Conservation (phyloP, 768 basidiomycete genomes). For the Amanita rubescens region DNA sequence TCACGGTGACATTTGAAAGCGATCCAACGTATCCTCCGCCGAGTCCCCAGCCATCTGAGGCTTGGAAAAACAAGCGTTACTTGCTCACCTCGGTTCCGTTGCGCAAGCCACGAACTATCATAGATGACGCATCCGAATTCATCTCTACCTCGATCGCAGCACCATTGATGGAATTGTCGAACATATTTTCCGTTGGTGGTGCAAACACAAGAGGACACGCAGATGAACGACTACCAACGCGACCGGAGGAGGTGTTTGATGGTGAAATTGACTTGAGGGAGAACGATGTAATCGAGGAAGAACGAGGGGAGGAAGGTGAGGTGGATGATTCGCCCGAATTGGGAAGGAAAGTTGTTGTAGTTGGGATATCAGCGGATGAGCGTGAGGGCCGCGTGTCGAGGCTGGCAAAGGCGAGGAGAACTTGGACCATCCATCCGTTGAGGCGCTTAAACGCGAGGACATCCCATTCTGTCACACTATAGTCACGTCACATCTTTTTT, state of each 20-base stretch:
- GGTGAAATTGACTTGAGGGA: slow-evolving; percentile 67
- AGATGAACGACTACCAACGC: slow-evolving; percentile 23
- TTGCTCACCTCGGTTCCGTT: slow-evolving; percentile 60
- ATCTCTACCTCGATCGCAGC: slow-evolving; percentile 39
- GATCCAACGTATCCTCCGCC: slow-evolving; percentile 58
- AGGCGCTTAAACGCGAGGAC: slow-evolving; percentile 30
- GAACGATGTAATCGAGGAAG: slow-evolving; percentile 73
- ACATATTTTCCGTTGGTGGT: slow-evolving; percentile 28
- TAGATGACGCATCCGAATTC: slow-evolving; percentile 66
- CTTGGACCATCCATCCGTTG: slow-evolving; percentile 31
- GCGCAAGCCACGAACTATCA: slow-evolving; percentile 58
- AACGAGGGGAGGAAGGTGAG: slow-evolving; percentile 71
- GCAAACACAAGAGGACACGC: not conserved
- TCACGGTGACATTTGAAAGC: slow-evolving; percentile 49
- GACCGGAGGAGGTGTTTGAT: slow-evolving; percentile 61
- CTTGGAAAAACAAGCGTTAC: slow-evolving; percentile 56
- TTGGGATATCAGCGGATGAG: slow-evolving; percentile 29
- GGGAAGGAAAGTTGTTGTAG: slow-evolving; percentile 45
- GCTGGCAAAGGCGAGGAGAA: slow-evolving; percentile 28
- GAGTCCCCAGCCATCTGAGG: slow-evolving; percentile 24
- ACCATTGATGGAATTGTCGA: slow-evolving; percentile 45
- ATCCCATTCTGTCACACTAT: not conserved
- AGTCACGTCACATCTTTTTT: not conserved
- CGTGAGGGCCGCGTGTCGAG: slow-evolving; percentile 22
- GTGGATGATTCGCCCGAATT: slow-evolving; percentile 64